Base-by-base conservation (phyloP, 2,329 filamentous ascomycete genomes). In the Epichloe sylvatica region DNA sequence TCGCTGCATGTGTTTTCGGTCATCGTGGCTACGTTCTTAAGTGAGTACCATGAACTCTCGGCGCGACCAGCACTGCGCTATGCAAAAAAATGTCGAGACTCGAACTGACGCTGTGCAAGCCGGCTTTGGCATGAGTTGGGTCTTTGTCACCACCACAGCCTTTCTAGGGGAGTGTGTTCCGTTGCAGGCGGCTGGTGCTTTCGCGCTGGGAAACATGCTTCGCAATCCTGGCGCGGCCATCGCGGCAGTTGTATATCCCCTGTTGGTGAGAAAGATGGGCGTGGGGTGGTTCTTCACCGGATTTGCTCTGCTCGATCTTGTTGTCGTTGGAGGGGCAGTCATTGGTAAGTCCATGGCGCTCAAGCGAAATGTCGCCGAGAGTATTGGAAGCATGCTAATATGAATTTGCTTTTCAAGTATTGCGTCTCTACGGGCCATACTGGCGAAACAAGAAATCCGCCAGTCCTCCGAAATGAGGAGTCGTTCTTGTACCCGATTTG, bases 271-370 rank as follows among this genome's bases (percentile, higher is more conserved):
- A 12, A 56, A 48, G 11, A 64, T 68, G 58, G 67, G 67, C 4
- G 61, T 59, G 44, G 65, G 66, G 2, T 70, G 64, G 64, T 66
- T 64, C 34, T 71, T 70, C 44, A 67, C 61, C 1, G 67, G 67
- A 0, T 53, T 71, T 21, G 63, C 60, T 0, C 41, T 66, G 1
- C 49, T 69, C 17, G 62, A 67, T 45, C 43, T 55, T 49, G 53
- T 55, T 4, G 42, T 60, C 0, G 58, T 60, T 7, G 57, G 58
- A 7, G 53, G 54, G 2, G 53, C 57, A 3, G 56, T 60, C 3
- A 54, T 55, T 17, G 39, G 57, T 59, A 37, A 53, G 55, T 37
- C 35, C 13, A 37, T n/a, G 12, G 35, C 15, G 15, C 5, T 13
- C 0, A 6, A 13, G 15, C 35, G 35, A 30, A 30, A n/a, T 37